Evolutionary conservation across 208 protist species (phyloP).

Genomic region (Crithidia brevicula): DNA sequence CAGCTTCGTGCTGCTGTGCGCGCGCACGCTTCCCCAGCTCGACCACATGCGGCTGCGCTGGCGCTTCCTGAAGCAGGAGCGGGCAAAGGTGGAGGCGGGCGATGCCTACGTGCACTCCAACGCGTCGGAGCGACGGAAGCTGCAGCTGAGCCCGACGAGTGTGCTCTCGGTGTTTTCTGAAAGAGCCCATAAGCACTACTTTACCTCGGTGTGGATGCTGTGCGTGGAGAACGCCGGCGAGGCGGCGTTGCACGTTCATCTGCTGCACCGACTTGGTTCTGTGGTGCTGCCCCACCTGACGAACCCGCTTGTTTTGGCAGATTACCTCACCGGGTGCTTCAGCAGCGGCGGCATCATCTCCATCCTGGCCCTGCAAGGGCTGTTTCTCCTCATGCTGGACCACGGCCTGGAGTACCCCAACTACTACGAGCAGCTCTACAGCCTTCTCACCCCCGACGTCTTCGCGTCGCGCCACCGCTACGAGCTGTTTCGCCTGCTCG

Average conservation of each 20-base stretch:
- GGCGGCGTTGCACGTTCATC: conserved; percentile 69
- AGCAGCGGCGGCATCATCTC: conserved; percentile 83
- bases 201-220: conserved; percentile 81
- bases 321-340: conserved; percentile 89
- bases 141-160: conserved; percentile 45
- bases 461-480: conserved; percentile 89
- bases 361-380: conserved; percentile 84
- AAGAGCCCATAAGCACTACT: conserved; percentile 81
- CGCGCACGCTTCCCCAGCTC: conserved; percentile 52
- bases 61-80: conserved; percentile 68
- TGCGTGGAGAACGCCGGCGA: conserved; percentile 63
- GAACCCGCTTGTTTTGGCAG: conserved; percentile 83
- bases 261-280: conserved; percentile 80
- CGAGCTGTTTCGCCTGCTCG: conserved; percentile 84
- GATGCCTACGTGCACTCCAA: conserved; percentile 74
- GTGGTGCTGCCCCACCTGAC: conserved; percentile 81
- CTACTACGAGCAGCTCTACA: conserved; percentile 93
- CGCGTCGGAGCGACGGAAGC: conserved; percentile 67
- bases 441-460: conserved; percentile 75
- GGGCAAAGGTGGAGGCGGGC: conserved; percentile 52
- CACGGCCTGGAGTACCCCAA: conserved; percentile 91
- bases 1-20: conserved; percentile 78
- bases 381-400: conserved; percentile 91
- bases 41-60: conserved; percentile 62
- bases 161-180: conserved; percentile 86